These are phyloP conservation scores for Nidula niveotomentosa DNA, from an alignment of 1,284 basidiomycete genomes.

Conservation along the genomic window DNA sequence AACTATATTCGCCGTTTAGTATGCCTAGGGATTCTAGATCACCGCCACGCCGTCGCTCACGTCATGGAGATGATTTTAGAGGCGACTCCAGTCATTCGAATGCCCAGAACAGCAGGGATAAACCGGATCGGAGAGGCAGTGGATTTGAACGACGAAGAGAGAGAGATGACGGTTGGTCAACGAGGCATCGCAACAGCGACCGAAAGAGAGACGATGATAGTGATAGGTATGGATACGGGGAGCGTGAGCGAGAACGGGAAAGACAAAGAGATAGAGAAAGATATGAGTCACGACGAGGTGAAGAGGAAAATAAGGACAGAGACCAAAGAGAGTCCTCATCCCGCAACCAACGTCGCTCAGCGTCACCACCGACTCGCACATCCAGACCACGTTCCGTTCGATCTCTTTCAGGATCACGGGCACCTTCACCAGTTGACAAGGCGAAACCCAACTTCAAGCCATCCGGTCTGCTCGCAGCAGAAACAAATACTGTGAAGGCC, in stretches of 20 bases:
- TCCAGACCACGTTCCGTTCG: constrained; percentile 22
- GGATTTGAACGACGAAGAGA: too few relatives aligned
- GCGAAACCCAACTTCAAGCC: constrained; percentile 85
- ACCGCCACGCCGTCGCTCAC: constrained; percentile 9
- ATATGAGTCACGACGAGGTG: constrained; percentile 21
- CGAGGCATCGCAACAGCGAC: not conserved
- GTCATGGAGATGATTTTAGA: constrained; percentile 12
- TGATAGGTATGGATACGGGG: constrained; percentile 26
- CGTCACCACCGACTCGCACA: constrained; percentile 45
- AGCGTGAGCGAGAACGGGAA: constrained; percentile 38
- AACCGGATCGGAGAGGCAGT: not conserved
- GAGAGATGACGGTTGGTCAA: constrained; percentile 12
- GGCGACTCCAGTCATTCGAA: not conserved
- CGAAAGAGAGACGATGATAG: constrained; percentile 17
- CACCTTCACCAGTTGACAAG: constrained; percentile 47
- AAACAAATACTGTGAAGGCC: constrained; percentile 84
- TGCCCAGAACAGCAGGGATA: constrained; percentile 4
- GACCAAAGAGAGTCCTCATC: constrained; percentile 26
- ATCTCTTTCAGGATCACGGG: constrained; percentile 27
- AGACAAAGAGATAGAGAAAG: constrained; percentile 41
- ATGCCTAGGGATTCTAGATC: constrained; percentile 9
- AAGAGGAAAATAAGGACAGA: constrained; percentile 29
- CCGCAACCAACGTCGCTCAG: constrained; percentile 52
- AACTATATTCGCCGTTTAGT: too few relatives aligned
- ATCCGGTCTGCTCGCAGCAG: constrained; percentile 92